Evolutionary conservation across 2,329 filamentous ascomycete genomes (phyloP).

Genomic region (Septoria linicola): DNA sequence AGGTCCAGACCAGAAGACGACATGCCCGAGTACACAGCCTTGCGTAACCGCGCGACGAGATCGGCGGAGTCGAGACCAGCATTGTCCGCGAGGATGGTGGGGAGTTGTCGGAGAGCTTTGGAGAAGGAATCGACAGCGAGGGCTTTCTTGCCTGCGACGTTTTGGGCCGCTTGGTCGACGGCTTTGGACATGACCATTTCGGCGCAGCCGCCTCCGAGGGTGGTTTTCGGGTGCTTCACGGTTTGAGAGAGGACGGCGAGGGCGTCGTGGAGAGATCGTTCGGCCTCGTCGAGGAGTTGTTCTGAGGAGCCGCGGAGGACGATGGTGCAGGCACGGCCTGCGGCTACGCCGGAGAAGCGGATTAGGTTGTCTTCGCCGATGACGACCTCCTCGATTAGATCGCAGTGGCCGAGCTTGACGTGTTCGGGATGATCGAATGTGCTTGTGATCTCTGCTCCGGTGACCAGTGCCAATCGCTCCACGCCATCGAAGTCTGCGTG

Average conservation of each 20-base stretch:
- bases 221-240: slow-evolving; percentile 88
- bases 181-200: slow-evolving; percentile 99
- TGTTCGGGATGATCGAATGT: slow-evolving; percentile 98
- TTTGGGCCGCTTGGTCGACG: slow-evolving; percentile 87
- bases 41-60: slow-evolving; percentile 84
- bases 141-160: slow-evolving; percentile 95
- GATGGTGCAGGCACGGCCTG: slow-evolving; percentile 91
- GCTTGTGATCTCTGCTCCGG: slow-evolving; percentile 93
- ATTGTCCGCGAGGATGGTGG: slow-evolving; percentile 96
- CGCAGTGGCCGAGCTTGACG: slow-evolving; percentile 92
- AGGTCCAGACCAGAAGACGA: slow-evolving; percentile 89
- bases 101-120: slow-evolving; percentile 83
- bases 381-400: slow-evolving; percentile 95
- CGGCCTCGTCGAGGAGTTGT: slow-evolving; percentile 93
- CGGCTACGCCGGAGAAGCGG: slow-evolving; percentile 93
- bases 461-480: slow-evolving; percentile 89
- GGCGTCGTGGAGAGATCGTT: slow-evolving; percentile 93
- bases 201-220: slow-evolving; percentile 89
- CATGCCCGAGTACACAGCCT: slow-evolving; percentile 92
- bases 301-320: slow-evolving; percentile 95
- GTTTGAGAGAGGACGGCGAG: slow-evolving; percentile 95
- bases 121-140: slow-evolving; percentile 90
- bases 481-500: slow-evolving; percentile 99
- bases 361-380: slow-evolving; percentile 97
- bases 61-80: slow-evolving; percentile 95